A percentile compares a stretch with the other conserved stretches of the same genome.
Evolutionary conservation across 345 rosid genomes (phyloP).

Genomic region (Eutrema japonicum): DNA sequence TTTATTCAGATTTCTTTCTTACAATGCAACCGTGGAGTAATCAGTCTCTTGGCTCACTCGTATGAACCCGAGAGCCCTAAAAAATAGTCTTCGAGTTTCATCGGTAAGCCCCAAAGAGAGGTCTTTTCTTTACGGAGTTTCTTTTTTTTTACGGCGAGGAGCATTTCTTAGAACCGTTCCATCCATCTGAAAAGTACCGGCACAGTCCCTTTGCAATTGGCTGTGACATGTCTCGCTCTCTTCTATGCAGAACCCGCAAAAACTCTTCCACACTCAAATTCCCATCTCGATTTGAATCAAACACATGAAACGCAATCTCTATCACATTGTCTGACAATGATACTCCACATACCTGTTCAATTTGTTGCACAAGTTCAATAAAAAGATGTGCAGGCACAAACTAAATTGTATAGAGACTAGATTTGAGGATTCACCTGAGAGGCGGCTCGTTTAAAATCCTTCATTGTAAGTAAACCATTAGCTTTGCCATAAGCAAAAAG

Average conservation of each 20-base stretch:
- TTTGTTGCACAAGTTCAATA: neutral
- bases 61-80: constrained; percentile 31
- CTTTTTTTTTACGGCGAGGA: constrained; percentile 8
- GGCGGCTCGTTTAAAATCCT: constrained; percentile 91
- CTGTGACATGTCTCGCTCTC: constrained; percentile 71
- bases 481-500: constrained; percentile 85
- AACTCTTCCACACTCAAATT: constrained; percentile 72
- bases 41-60: constrained; percentile 31
- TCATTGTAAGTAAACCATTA: constrained; percentile 69
- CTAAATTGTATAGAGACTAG: neutral
- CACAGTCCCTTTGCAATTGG: constrained; percentile 58
- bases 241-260: constrained; percentile 60
- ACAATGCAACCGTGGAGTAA: constrained; percentile 32
- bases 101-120: constrained; percentile 31
- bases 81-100: constrained; percentile 37
- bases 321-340: constrained; percentile 65
- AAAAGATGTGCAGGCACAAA: neutral
- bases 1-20: constrained; percentile 33
- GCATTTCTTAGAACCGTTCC: constrained; percentile 48
- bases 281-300: constrained; percentile 76
- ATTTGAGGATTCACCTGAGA: constrained; percentile 54
- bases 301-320: constrained; percentile 76
- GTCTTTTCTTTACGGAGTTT: neutral
- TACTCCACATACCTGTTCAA: constrained; percentile 70
- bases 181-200: constrained; percentile 54